Base-by-base conservation (phyloP, 192 early-diverging fungal genomes). In the Umbelopsis ramanniana region DNA sequence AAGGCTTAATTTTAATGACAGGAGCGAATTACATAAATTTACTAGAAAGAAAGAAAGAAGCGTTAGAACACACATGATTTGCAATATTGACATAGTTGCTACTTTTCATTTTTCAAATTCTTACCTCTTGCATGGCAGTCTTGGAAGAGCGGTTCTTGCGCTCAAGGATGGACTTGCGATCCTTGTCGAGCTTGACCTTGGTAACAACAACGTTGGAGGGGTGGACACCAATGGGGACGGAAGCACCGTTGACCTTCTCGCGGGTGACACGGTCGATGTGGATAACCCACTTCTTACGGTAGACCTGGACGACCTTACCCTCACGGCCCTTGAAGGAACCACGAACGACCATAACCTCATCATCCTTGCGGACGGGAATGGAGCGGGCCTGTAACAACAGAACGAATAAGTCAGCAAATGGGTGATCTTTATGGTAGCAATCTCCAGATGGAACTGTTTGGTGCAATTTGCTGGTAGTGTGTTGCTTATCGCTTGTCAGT, bases 221-320 rank as follows among this genome's bases (percentile, higher is more conserved):
- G 90, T 97, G 94, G 84, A 99, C 89, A 75, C 93, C 93, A 83
- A 98, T 88, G 70, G 89, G 90, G 54, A 95, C 93, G 74, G 92
- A 88, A 72, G 89, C 90, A 81, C 96, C 96, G 89, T 98, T 99
- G 81, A 90, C 90, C 93, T 99, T 99, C 86, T 99, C 96, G 82
- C 90, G 93, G 81, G 84, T 90, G 74, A 99, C 84, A 77, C 97
- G 95, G 84, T 99, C 97, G 66, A 99, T 91, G 89, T 98, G 93
- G 85, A 99, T 99, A 70, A 97, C 92, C 91, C 91, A 99, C 92
- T 97, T 98, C 87, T 96, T 94, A 84, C 98, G 95, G 95, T 98
- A 98, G 78, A 97, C 96, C 72, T 91, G 87, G 74, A 87, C 82
- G 71, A 99, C 95, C 92, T 97, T 97, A 79, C 98, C 98, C 81